These are phyloP conservation scores for Narthecium ossifragum DNA, from an alignment of 106 monocot species.

Conservation along the genomic window DNA sequence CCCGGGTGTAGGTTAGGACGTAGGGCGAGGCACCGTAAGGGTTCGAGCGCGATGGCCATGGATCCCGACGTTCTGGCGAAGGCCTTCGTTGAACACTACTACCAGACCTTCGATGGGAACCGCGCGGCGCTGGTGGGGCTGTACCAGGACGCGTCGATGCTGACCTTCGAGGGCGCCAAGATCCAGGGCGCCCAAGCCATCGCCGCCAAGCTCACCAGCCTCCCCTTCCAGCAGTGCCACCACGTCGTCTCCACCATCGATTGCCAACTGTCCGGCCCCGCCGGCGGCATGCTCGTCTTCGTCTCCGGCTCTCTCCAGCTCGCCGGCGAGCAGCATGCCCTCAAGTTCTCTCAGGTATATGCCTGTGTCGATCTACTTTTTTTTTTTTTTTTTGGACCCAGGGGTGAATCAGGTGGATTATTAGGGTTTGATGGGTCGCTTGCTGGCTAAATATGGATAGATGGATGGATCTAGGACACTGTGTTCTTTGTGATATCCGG, in stretches of 20 bases:
- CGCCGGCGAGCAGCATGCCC: conserved; percentile 36
- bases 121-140: conserved; percentile 33
- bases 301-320: conserved; percentile 41
- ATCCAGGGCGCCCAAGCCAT: conserved; percentile 44
- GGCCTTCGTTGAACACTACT: conserved; percentile 39
- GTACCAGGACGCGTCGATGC: conserved; percentile 69
- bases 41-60: conserved; percentile 20
- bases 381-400: background rate
- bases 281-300: conserved; percentile 44
- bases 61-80: conserved; percentile 50
- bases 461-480: too few relatives aligned
- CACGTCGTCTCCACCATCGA: conserved; percentile 58
- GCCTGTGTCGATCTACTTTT: background rate
- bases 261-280: conserved; percentile 43
- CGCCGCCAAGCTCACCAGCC: conserved; percentile 35
- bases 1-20: too few relatives aligned
- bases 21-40: too few relatives aligned
- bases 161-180: conserved; percentile 55
- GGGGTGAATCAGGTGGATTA: too few relatives aligned
- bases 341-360: conserved; percentile 58
- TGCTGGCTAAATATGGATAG: too few relatives aligned
- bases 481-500: too few relatives aligned
- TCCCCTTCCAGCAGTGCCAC: conserved; percentile 69
- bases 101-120: conserved; percentile 38
- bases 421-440: too few relatives aligned